Evolutionary conservation across 2,329 filamentous ascomycete genomes (phyloP).

Genomic region (Chrysoporthe deuterocubensis): DNA sequence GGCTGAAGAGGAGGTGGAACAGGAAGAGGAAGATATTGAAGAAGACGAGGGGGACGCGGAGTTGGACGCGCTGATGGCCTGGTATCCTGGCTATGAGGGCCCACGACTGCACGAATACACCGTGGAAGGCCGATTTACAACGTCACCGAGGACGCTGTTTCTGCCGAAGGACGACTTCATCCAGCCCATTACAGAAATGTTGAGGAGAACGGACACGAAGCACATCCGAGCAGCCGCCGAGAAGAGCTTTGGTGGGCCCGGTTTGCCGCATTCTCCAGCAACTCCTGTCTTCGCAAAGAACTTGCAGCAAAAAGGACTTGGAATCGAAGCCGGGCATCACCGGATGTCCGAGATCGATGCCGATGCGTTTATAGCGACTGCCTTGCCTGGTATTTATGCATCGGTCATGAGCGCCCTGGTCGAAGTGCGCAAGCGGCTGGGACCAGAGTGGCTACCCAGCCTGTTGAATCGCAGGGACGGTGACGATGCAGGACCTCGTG

Average conservation of each 20-base stretch:
- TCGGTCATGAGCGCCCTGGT: conserved; percentile 69
- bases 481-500: conserved; percentile 56
- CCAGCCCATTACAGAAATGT: conserved; percentile 69
- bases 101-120: conserved; percentile 76
- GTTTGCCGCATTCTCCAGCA: conserved; percentile 76
- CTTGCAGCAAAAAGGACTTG: conserved; percentile 66
- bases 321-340: conserved; percentile 64
- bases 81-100: conserved; percentile 33
- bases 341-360: conserved; percentile 77
- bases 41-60: conserved; percentile 41
- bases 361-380: conserved; percentile 71
- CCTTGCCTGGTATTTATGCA: conserved; percentile 73
- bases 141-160: conserved; percentile 73
- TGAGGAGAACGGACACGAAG: conserved; percentile 70
- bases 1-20: conserved; percentile 33
- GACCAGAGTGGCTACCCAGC: conserved; percentile 69
- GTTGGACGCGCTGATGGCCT: conserved; percentile 37
- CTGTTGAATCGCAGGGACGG: conserved; percentile 61
- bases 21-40: conserved; percentile 41
- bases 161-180: conserved; percentile 73
- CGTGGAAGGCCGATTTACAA: conserved; percentile 72
- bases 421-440: conserved; percentile 75
- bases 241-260: conserved; percentile 73
- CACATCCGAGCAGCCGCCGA: conserved; percentile 77
- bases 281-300: conserved; percentile 64